Evolutionary conservation across 306 rosid species (phyloP).

Genomic region (Castanospermum australe): DNA sequence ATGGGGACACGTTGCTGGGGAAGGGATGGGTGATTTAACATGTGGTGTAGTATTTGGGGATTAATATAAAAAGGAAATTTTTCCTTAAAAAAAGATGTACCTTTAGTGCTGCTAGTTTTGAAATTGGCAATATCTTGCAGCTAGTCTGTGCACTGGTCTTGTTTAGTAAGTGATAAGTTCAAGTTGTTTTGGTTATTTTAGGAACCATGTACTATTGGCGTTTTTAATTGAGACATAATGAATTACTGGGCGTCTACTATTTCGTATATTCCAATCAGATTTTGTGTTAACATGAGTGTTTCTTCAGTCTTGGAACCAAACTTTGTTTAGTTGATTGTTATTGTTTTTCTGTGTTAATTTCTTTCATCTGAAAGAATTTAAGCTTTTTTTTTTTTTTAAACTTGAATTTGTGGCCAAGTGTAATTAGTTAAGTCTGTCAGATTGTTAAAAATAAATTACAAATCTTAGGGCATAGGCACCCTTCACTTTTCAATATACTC

Average conservation of each 20-base stretch:
- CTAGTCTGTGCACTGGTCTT: not conserved
- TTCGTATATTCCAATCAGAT: not conserved
- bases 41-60: constrained; percentile 1
- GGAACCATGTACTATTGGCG: not conserved
- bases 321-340: not conserved
- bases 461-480: too few relatives aligned
- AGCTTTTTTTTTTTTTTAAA: not conserved
- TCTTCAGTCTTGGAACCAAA: not conserved
- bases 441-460: too few relatives aligned
- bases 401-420: not conserved
- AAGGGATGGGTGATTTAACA: not conserved
- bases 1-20: not conserved
- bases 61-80: not conserved
- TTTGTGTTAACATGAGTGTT: not conserved
- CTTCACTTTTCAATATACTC: too few relatives aligned
- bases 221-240: not conserved
- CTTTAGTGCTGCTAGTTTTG: not conserved
- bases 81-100: not conserved
- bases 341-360: not conserved
- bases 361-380: not conserved
- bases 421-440: not conserved
- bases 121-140: not conserved
- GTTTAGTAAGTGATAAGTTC: not conserved
- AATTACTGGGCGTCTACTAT: not conserved
- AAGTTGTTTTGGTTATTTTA: not conserved